Evolutionary conservation across 2,329 filamentous ascomycete species (phyloP).

Genomic region (Arthrinium puccinioides): DNA sequence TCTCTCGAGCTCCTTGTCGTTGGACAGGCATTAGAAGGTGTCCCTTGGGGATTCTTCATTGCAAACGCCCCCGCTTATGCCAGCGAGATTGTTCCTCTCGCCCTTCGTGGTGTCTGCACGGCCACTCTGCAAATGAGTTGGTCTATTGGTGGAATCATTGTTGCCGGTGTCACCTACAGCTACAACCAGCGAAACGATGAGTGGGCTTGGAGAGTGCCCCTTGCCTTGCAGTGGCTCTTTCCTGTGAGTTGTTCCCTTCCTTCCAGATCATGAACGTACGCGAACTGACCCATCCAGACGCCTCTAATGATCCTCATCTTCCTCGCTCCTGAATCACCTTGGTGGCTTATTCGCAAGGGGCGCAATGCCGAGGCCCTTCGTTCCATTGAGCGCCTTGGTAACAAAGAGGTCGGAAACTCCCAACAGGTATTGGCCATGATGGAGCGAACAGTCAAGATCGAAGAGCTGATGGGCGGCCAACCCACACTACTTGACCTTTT

Average conservation of each 20-base stretch:
- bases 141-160: constrained; percentile 54
- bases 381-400: constrained; percentile 19
- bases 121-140: constrained; percentile 59
- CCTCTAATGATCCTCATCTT: constrained; percentile 5
- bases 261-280: not conserved
- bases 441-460: constrained; percentile 27
- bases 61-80: constrained; percentile 56
- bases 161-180: constrained; percentile 44
- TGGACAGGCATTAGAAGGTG: constrained; percentile 49
- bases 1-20: constrained; percentile 36
- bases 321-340: constrained; percentile 7
- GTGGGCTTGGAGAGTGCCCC: constrained; percentile 35
- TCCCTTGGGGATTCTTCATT: constrained; percentile 58
- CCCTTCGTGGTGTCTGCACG: constrained; percentile 47
- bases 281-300: constrained; percentile 15
- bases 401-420: constrained; percentile 15
- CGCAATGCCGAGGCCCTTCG: constrained; percentile 20
- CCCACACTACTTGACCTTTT: constrained; percentile 31
- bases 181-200: constrained; percentile 34
- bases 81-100: constrained; percentile 51
- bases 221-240: constrained; percentile 53
- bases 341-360: constrained; percentile 8
- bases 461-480: constrained; percentile 20
- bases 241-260: constrained; percentile 20
- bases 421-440: constrained; percentile 42